These are phyloP conservation scores for Colletotrichum abscissum DNA, from an alignment of 2,329 filamentous ascomycete species.

Conservation along the genomic window DNA sequence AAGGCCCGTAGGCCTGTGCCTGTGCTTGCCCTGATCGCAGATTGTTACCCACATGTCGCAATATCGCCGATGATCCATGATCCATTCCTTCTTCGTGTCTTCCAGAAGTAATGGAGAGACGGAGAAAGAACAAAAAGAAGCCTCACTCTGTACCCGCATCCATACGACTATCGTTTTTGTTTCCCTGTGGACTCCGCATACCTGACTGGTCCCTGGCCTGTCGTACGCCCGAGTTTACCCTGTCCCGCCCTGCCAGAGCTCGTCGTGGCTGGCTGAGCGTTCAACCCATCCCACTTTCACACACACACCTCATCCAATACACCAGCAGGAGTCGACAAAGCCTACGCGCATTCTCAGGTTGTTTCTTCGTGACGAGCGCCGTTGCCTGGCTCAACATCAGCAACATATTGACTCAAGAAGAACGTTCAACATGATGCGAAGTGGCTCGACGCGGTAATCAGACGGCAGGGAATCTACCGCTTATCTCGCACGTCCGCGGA, in stretches of 20 bases:
- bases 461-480: neutral
- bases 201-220: neutral
- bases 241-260: neutral
- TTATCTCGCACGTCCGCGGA: slow-evolving; percentile 12
- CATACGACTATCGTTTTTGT: neutral
- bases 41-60: slow-evolving; percentile 31
- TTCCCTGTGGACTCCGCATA: neutral
- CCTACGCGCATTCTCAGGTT: neutral
- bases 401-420: neutral
- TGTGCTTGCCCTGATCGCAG: slow-evolving; percentile 15
- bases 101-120: slow-evolving; percentile 33
- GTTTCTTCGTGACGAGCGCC: neutral
- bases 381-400: neutral
- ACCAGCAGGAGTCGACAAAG: neutral
- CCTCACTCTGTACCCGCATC: neutral
- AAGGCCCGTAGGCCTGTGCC: slow-evolving; percentile 1
- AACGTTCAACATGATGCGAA: neutral
- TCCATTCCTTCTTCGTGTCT: slow-evolving; percentile 29
- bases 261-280: neutral
- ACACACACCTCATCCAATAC: neutral
- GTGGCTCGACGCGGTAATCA: neutral
- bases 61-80: slow-evolving; percentile 27
- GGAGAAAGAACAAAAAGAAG: slow-evolving; percentile 14
- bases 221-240: neutral
- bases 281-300: neutral